Percentiles rank a stretch among this genome's conserved stretches.
Evolutionary conservation across 192 early-diverging fungal species (phyloP).

Genomic region (Linderina pennispora): DNA sequence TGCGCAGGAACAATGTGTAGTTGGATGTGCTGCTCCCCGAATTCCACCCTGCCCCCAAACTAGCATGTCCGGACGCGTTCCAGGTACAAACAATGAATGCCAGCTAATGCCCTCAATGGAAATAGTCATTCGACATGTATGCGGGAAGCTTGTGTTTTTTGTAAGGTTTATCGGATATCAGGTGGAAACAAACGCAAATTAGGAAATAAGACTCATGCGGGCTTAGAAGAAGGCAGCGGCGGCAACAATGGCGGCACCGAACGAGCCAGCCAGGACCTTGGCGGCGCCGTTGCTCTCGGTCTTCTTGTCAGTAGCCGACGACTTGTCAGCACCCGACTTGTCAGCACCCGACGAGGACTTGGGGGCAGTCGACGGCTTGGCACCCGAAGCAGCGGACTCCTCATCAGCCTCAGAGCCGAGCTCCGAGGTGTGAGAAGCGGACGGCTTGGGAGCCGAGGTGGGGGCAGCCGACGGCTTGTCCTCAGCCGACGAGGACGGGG

Average conservation of each 20-base stretch:
- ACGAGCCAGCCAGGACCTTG: slow-evolving; percentile 18
- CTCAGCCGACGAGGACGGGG: not conserved
- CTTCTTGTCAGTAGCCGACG: not conserved
- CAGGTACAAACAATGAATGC: too few species aligned
- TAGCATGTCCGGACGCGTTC: too few species aligned
- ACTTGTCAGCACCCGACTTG: not conserved
- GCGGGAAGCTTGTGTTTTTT: too few species aligned
- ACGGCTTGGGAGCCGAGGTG: not conserved
- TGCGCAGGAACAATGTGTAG: too few species aligned
- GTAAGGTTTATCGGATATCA: too few species aligned
- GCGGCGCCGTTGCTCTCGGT: slow-evolving; percentile 15
- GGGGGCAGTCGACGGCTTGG: not conserved
- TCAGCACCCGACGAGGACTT: not conserved
- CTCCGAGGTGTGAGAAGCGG: not conserved
- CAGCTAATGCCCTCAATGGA: too few species aligned
- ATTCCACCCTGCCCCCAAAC: too few species aligned
- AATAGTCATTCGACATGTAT: too few species aligned
- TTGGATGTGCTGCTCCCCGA: too few species aligned
- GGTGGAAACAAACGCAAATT: too few species aligned
- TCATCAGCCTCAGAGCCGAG: not conserved
- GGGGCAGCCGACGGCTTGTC: not conserved
- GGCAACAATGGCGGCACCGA: slow-evolving; percentile 21
- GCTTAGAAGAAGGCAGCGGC: slow-evolving; percentile 37
- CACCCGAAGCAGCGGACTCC: not conserved
- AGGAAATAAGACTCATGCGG: not conserved